These are phyloP conservation scores for Globisporangium polare DNA, from an alignment of 352 stramenopile species.

Conservation along the genomic window DNA sequence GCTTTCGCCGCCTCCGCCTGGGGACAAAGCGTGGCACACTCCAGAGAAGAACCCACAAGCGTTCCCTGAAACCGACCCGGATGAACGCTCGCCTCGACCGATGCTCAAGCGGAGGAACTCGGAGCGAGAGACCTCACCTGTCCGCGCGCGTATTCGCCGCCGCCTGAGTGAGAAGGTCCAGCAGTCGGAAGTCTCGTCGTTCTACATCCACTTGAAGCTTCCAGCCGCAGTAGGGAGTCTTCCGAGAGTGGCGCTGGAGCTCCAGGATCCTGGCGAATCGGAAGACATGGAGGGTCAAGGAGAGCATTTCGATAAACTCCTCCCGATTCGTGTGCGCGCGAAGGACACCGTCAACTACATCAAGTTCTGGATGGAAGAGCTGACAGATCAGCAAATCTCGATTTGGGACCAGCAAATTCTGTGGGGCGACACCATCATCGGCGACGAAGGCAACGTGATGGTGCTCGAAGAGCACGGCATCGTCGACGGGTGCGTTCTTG, in stretches of 20 bases:
- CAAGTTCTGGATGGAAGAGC: constrained; percentile 79
- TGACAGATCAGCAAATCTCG: constrained; percentile 74
- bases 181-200: constrained; percentile 41
- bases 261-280: constrained; percentile 47
- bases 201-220: constrained; percentile 64
- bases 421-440: constrained; percentile 73
- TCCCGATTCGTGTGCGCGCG: constrained; percentile 61
- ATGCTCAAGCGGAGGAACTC: constrained; percentile 29
- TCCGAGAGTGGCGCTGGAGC: constrained; percentile 61
- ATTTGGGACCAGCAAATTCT: constrained; percentile 81
- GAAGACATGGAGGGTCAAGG: constrained; percentile 15
- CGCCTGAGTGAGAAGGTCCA: constrained; percentile 50
- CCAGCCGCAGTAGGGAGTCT: constrained; percentile 57
- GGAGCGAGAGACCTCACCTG: constrained; percentile 45
- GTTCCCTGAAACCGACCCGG: constrained; percentile 20
- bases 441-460: constrained; percentile 72
- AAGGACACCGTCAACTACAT: constrained; percentile 78
- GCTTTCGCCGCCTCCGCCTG: constrained; percentile 54
- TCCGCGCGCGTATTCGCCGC: constrained; percentile 50
- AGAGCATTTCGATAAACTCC: constrained; percentile 18
- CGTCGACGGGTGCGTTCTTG: constrained; percentile 52
- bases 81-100: constrained; percentile 23
- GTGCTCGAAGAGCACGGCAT: constrained; percentile 71
- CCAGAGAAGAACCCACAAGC: constrained; percentile 17
- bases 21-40: constrained; percentile 41